These are phyloP conservation scores for Amyloporia xantha DNA, from an alignment of 768 basidiomycete genomes.

Conservation along the genomic window DNA sequence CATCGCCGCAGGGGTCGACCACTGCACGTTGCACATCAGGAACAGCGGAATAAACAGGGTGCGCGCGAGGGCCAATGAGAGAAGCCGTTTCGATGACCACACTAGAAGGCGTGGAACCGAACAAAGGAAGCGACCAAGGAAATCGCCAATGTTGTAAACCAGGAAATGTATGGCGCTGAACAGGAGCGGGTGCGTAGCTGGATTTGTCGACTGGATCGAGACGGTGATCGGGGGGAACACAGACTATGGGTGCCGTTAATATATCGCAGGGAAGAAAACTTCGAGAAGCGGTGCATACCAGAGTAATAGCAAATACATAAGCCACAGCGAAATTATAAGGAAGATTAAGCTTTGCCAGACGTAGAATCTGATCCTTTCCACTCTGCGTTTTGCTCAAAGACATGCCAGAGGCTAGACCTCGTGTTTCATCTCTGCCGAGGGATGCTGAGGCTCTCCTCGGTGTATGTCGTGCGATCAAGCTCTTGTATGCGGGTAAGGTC, in stretches of 20 bases:
- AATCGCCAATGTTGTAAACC: constrained; percentile 67
- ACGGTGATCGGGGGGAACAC: constrained; percentile 85
- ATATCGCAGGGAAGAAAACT: not conserved
- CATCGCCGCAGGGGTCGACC: constrained; percentile 19
- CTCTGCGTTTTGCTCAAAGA: constrained; percentile 20
- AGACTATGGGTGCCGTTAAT: constrained; percentile 40
- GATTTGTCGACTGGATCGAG: constrained; percentile 62
- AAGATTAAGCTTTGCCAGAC: constrained; percentile 57
- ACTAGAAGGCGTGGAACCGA: constrained; percentile 57
- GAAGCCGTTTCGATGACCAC: constrained; percentile 60
- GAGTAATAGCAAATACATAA: constrained; percentile 72
- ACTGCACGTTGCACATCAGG: constrained; percentile 82
- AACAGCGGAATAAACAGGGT: constrained; percentile 82
- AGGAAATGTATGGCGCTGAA: constrained; percentile 78
- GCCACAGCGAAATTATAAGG: constrained; percentile 66
- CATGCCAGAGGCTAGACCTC: constrained; percentile 29
- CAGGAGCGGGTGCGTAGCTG: constrained; percentile 66
- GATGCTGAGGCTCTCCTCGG: constrained; percentile 9
- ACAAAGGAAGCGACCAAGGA: constrained; percentile 62
- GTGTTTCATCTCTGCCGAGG: constrained; percentile 25
- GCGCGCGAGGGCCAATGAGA: constrained; percentile 58
- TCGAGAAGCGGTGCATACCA: constrained; percentile 42
- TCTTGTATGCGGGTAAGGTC: constrained; percentile 51
- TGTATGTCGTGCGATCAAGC: constrained; percentile 29
- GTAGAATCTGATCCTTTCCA: constrained; percentile 38